Base-by-base conservation (phyloP, 345 rosid genomes). In the Eucalyptus pauciflora region DNA sequence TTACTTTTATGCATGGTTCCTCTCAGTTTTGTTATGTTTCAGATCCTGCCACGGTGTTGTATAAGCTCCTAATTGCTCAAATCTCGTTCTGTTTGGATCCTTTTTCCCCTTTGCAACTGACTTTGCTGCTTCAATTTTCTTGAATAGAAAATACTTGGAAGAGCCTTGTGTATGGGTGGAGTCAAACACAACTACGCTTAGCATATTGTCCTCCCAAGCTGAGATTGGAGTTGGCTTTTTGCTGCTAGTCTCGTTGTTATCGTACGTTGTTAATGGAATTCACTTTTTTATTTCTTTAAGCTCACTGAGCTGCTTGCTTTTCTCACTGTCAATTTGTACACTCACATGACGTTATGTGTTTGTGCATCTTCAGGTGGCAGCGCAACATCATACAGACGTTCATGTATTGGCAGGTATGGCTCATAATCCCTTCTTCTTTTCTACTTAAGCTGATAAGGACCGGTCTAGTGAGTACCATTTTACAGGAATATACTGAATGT, bases 111-210 rank as follows among this genome's bases (percentile, higher is more conserved):
- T 33, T 51, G 67, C 86, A 43, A 27, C n/a, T 14, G 49, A 37
- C 88, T 86, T 86, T 86, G 13, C 49, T 43, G 50, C 37, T 67
- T 58, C 90, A 76, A 50, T 92, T 88, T 88, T 86, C 85, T 52
- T 89, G 87, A 86, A 91, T 92, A 98, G 99, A 93, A 98, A 93
- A 91, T 97, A 96, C 92, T 94, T 98, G 94, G 98, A 98, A 93
- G 97, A 94, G 89, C 96, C 95, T 87, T 98, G 99, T 89, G 96
- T 97, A 71, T 97, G 99, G 99, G 98, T 97, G 92, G 99, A 95
- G 91, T 96, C 99, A 24, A 98, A 97, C 91, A 89, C 96, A 87
- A 93, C 97, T 89, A 97, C 98, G 22, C 96, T 98, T 50, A 93
- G 92, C 94, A 96, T 98, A 86, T 94, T 98, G 45, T 95, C 98